Percentiles rank a stretch among this genome's conserved stretches.
These are phyloP conservation scores for Penicillium sumatraense DNA, from an alignment of 2,329 filamentous ascomycete species.

Conservation along the genomic window DNA sequence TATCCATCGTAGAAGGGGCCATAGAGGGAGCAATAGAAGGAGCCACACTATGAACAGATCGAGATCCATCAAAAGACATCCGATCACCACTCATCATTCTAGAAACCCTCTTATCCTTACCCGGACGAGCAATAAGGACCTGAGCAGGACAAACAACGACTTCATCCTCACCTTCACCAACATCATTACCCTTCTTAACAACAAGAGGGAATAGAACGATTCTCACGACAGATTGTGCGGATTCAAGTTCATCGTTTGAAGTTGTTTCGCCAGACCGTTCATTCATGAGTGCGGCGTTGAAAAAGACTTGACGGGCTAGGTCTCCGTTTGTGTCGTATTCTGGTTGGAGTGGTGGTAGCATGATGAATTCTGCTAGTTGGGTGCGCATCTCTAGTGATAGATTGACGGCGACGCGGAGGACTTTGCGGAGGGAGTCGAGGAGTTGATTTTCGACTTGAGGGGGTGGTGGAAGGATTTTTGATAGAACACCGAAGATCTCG, in stretches of 20 bases:
- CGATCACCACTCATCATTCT: slow-evolving; percentile 46
- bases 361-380: slow-evolving; percentile 96
- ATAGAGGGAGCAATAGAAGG: slow-evolving; percentile 46
- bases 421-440: slow-evolving; percentile 80
- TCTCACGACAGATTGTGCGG: slow-evolving; percentile 76
- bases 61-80: slow-evolving; percentile 47
- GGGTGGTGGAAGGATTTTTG: slow-evolving; percentile 84
- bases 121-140: slow-evolving; percentile 72
- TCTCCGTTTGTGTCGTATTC: slow-evolving; percentile 95
- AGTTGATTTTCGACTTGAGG: slow-evolving; percentile 79
- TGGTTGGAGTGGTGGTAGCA: slow-evolving; percentile 92
- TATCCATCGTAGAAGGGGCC: slow-evolving; percentile 43
- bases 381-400: slow-evolving; percentile 97
- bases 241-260: slow-evolving; percentile 81
- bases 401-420: slow-evolving; percentile 85
- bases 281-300: slow-evolving; percentile 94
- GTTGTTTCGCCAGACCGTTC: slow-evolving; percentile 75
- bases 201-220: slow-evolving; percentile 95
- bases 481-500: slow-evolving; percentile 83
- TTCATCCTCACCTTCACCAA: slow-evolving; percentile 86
- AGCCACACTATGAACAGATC: slow-evolving; percentile 47
- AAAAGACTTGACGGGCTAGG: slow-evolving; percentile 81
- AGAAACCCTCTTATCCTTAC: slow-evolving; percentile 48
- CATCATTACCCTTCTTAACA: slow-evolving; percentile 92
- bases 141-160: slow-evolving; percentile 95